Percentiles rank a stretch among this genome's conserved stretches.
These are phyloP conservation scores for Fusarium verticillioides DNA, from an alignment of 2,329 filamentous ascomycete genomes.

Conservation along the genomic window DNA sequence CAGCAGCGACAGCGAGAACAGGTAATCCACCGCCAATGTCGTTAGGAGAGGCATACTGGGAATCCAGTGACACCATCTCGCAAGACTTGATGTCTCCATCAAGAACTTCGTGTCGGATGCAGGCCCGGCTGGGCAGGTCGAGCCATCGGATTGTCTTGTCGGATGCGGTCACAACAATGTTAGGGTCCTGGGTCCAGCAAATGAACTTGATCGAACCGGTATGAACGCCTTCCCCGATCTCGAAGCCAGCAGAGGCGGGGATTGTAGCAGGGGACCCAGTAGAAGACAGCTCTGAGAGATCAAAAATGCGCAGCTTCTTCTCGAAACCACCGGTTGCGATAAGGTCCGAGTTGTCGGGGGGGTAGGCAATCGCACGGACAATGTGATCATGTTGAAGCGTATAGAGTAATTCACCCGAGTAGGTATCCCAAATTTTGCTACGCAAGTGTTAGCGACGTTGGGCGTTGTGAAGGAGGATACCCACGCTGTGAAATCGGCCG, in stretches of 20 bases:
- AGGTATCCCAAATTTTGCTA: constrained; percentile 97
- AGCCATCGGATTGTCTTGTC: constrained; percentile 96
- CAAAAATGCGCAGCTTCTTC: constrained; percentile 95
- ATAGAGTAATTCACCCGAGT: constrained; percentile 88
- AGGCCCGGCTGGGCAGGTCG: constrained; percentile 80
- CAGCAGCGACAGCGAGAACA: constrained; percentile 90
- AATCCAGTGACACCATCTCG: constrained; percentile 80
- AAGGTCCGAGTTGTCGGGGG: constrained; percentile 81
- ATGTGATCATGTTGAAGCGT: constrained; percentile 95
- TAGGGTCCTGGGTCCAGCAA: constrained; percentile 90
- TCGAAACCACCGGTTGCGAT: constrained; percentile 95
- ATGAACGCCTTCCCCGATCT: constrained; percentile 88
- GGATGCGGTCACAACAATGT: constrained; percentile 88
- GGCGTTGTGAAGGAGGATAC: constrained; percentile 44
- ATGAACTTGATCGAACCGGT: constrained; percentile 94
- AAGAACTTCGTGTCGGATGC: constrained; percentile 80
- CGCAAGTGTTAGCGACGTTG: constrained; percentile 45
- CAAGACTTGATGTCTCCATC: constrained; percentile 91
- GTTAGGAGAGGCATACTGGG: constrained; percentile 65
- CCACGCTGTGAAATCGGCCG: constrained; percentile 94
- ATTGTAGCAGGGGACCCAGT: constrained; percentile 58
- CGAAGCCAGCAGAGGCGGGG: constrained; percentile 75
- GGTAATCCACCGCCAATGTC: constrained; percentile 75
- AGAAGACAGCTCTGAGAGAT: constrained; percentile 72
- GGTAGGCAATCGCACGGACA: constrained; percentile 91